phyloP scores from a whole-genome alignment of 768 basidiomycete genomes.

The Suillus americanus region DNA sequence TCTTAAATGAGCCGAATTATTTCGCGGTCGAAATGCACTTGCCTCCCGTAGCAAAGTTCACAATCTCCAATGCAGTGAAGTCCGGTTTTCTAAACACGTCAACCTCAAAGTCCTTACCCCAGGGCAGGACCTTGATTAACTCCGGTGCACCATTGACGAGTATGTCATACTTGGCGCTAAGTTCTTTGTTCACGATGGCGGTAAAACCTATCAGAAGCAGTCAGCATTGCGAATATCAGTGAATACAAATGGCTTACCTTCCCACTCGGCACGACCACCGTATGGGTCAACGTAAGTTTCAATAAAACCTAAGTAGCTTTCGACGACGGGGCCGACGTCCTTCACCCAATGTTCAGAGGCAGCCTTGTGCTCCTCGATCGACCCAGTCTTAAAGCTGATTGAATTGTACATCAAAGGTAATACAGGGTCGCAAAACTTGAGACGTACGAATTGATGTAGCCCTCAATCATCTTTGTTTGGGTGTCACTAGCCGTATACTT shows the following conservation, averaged over 20 bases:
- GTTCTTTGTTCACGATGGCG: constrained; percentile 82
- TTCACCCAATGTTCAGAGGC: constrained; percentile 83
- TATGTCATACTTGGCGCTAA: constrained; percentile 78
- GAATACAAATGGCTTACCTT: constrained; percentile 47
- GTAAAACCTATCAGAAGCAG: constrained; percentile 63
- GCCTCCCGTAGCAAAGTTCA: constrained; percentile 85
- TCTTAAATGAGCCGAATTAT: background rate
- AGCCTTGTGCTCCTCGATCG: constrained; percentile 76
- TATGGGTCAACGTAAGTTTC: constrained; percentile 90
- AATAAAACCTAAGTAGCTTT: constrained; percentile 85
- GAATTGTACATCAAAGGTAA: background rate
- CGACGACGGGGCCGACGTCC: constrained; percentile 84
- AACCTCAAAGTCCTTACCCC: constrained; percentile 71
- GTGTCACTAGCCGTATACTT: constrained; percentile 72
- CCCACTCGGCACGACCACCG: constrained; percentile 91
- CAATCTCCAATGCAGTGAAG: constrained; percentile 81
- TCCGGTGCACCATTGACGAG: constrained; percentile 77
- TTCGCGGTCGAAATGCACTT: constrained; percentile 11
- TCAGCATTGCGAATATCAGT: background rate
- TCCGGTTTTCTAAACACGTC: constrained; percentile 83
- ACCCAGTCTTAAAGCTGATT: constrained; percentile 67
- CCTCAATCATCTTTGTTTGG: constrained; percentile 71
- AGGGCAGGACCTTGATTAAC: constrained; percentile 79
- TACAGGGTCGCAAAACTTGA: background rate
- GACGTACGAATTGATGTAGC: constrained; percentile 75